Evolutionary conservation across 257 asterid species (phyloP).

Genomic region (Nicotiana attenuata): DNA sequence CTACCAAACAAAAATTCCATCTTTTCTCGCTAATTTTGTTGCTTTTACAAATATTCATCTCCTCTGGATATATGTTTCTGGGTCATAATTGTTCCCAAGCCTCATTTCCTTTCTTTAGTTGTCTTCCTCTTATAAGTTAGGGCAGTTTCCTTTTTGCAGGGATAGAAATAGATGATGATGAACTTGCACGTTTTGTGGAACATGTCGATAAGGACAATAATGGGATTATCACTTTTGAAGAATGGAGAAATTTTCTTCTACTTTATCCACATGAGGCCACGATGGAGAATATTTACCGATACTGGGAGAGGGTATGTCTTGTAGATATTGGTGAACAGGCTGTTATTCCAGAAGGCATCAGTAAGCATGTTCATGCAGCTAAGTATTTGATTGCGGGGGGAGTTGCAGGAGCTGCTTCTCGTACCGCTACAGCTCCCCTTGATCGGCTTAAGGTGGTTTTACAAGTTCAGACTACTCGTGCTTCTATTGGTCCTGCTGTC

Average conservation of each 20-base stretch:
- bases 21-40: neutral
- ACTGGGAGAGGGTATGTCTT: constrained; percentile 90
- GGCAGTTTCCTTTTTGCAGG: constrained; percentile 78
- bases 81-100: neutral
- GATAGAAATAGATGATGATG: constrained; percentile 81
- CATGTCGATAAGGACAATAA: constrained; percentile 92
- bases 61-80: neutral
- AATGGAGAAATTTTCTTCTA: constrained; percentile 94
- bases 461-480: constrained; percentile 83
- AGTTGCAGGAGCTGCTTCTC: constrained; percentile 97
- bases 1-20: neutral
- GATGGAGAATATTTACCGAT: constrained; percentile 78
- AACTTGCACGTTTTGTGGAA: constrained; percentile 95
- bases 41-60: constrained; percentile 1
- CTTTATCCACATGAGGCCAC: constrained; percentile 97
- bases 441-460: constrained; percentile 84
- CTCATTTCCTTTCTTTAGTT: constrained; percentile 10
- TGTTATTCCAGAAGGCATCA: constrained; percentile 89
- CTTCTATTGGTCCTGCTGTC: constrained; percentile 61
- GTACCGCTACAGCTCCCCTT: constrained; percentile 92
- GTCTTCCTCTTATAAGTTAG: constrained; percentile 59
- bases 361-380: constrained; percentile 75
- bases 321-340: constrained; percentile 97
- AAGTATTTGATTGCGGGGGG: constrained; percentile 93
- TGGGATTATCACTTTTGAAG: constrained; percentile 93